These are phyloP conservation scores for Oidiodendron maius DNA, from an alignment of 495 filamentous ascomycete species.

Conservation along the genomic window DNA sequence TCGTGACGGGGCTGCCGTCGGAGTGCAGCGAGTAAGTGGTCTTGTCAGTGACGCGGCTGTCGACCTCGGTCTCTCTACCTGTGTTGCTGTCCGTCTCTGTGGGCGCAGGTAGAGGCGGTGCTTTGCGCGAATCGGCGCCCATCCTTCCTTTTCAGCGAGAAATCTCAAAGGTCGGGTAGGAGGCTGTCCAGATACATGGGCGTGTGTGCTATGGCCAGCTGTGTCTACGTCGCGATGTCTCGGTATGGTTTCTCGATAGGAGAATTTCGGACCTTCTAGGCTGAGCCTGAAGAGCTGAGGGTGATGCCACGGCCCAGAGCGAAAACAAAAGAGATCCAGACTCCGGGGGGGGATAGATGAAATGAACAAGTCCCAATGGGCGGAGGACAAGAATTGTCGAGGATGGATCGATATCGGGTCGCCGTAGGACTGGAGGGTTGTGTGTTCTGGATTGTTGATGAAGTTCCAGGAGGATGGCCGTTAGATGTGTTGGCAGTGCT, in stretches of 20 bases:
- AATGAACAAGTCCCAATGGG: too few species aligned
- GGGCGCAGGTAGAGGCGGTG: conserved; percentile 65
- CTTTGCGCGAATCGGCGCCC: conserved; percentile 62
- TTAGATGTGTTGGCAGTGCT: too few species aligned
- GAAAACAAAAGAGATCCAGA: too few species aligned
- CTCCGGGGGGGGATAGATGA: too few species aligned
- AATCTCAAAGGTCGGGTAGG: conserved; percentile 10
- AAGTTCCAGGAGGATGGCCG: too few species aligned
- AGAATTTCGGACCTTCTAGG: conserved; percentile 4
- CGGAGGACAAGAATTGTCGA: too few species aligned
- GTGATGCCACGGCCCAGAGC: too few species aligned
- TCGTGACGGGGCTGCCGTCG: conserved; percentile 90
- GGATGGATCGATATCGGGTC: too few species aligned
- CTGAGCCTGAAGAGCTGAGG: conserved; percentile 9
- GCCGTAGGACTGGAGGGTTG: too few species aligned
- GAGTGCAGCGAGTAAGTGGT: conserved; percentile 84
- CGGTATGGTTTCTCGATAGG: conserved; percentile 8
- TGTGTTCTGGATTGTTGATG: too few species aligned
- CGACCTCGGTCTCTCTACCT: conserved; percentile 61
- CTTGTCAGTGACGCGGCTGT: conserved; percentile 66
- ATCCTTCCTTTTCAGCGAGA: conserved; percentile 43
- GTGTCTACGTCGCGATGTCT: too few species aligned
- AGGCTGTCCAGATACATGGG: conserved; percentile 15
- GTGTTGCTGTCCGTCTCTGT: conserved; percentile 69
- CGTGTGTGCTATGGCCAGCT: too few species aligned